Conservation (phyloP, 176 grass and related monocot genomes). For the Triticum turgidum region DNA sequence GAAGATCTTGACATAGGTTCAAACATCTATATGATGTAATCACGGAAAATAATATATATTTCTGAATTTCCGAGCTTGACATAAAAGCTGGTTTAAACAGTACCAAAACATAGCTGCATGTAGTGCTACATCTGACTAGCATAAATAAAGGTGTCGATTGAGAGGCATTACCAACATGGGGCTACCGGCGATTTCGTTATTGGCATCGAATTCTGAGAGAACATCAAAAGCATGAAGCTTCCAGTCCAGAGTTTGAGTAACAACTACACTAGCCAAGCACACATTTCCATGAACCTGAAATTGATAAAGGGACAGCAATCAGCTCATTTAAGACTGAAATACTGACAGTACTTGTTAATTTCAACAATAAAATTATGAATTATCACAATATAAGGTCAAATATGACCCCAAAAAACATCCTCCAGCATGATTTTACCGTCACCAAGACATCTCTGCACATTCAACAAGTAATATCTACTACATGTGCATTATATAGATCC, state of each 20-base stretch:
- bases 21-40: conserved; percentile 6
- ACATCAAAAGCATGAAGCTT: conserved; percentile 99
- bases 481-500: not conserved
- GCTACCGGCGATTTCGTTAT: conserved; percentile 60
- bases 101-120: conserved; percentile 19
- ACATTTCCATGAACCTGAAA: conserved; percentile 98
- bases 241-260: conserved; percentile 97
- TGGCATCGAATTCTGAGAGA: conserved; percentile 95
- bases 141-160: conserved; percentile 16
- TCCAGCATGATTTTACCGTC: not conserved
- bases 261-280: conserved; percentile 91
- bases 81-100: conserved; percentile 13
- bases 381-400: conserved; percentile 6
- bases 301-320: conserved; percentile 34
- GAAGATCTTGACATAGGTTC: conserved; percentile 5
- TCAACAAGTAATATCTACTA: conserved; percentile 1
- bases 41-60: not conserved
- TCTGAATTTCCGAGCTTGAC: conserved; percentile 3
- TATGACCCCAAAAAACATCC: not conserved
- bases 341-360: conserved; percentile 7
- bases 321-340: conserved; percentile 21
- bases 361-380: not conserved
- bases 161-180: conserved; percentile 79
- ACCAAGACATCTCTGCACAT: not conserved
- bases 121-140: not conserved